Base-by-base conservation (phyloP, 1,284 basidiomycete species). In the Moesziomyces sp. region DNA sequence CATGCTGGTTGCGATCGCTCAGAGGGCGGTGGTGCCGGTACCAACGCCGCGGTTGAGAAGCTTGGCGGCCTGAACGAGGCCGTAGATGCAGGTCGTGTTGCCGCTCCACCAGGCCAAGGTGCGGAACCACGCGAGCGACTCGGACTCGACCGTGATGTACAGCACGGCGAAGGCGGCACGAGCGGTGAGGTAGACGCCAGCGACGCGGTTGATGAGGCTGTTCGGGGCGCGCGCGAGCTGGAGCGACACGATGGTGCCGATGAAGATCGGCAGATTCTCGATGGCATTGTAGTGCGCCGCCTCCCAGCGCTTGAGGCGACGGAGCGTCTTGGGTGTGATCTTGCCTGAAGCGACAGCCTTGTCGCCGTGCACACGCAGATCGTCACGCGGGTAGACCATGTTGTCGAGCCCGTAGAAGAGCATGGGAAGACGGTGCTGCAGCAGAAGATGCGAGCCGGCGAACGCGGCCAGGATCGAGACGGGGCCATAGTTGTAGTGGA, bases 281-380 rank as follows among this genome's bases (percentile, higher is more conserved):
- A 74, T 46, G 19, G 72, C 61, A 38, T 74, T 74, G 72, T 74
- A 74, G 59, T 74, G 72, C 44, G 72, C 72, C 16, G 72, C 72
- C 51, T 74, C 58, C 72, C 72, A 74, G 34, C 72, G 66, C 52
- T 65, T 65, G 43, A 74, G 63, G 35, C 66, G 55, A n/a, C 58
- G 55, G 28, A 74, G 72, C 47, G 65, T 54, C 7, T 54, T 51
- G 14, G 55, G 58, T 1, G 66, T 74, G 52, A 74, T 46, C 62
- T 70, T 74, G 50, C 72, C 72, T 0, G 67, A 50, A n/a, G 72
- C 72, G 26, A 74, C 66, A 30, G 51, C 49, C 65, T 62, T 56
- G 30, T 74, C 72, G 3, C 65, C 72, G 38, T 68, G 54, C 38
- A 56, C 56, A 3, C 50, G 66, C 14, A 74, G 48, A 40, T 74